A percentile compares a stretch with the other conserved stretches of the same genome.
Conservation (phyloP, 2,329 filamentous ascomycete species). For the Periconia sp. region DNA sequence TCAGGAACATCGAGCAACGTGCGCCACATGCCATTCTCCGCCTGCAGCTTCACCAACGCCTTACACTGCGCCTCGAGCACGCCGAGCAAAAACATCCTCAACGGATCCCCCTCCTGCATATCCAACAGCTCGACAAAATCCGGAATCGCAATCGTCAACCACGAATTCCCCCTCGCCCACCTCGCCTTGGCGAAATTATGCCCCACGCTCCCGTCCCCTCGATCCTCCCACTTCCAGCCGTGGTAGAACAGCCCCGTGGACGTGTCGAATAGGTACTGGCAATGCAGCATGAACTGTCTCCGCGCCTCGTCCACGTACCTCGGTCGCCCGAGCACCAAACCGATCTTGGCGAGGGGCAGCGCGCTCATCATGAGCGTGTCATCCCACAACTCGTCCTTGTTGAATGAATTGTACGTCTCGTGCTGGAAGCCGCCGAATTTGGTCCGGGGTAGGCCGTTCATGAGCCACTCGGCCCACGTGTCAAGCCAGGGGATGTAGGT, state of each 20-base stretch:
- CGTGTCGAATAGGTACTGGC: constrained; percentile 76
- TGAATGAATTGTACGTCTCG: constrained; percentile 70
- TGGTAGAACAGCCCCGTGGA: constrained; percentile 76
- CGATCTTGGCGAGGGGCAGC: constrained; percentile 77
- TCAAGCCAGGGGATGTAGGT: constrained; percentile 78
- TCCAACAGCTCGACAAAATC: constrained; percentile 76
- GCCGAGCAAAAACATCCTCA: constrained; percentile 61
- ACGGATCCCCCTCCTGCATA: constrained; percentile 60
- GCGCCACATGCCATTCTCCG: constrained; percentile 67
- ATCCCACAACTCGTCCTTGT: constrained; percentile 78
- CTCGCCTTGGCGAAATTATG: constrained; percentile 60
- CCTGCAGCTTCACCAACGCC: constrained; percentile 64
- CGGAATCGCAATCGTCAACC: constrained; percentile 81
- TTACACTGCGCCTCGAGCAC: constrained; percentile 70
- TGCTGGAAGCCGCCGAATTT: constrained; percentile 74
- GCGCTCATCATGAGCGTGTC: constrained; percentile 90
- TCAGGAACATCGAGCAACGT: constrained; percentile 71
- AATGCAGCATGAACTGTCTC: constrained; percentile 73
- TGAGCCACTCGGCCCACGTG: constrained; percentile 80
- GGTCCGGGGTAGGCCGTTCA: constrained; percentile 73
- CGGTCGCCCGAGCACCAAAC: constrained; percentile 67
- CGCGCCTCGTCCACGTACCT: constrained; percentile 79
- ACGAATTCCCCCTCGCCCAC: constrained; percentile 67
- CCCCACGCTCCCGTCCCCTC: constrained; percentile 51
- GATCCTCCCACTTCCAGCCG: constrained; percentile 75